Conservation (phyloP, 345 rosid genomes). For the Eucalyptus tenuipes region DNA sequence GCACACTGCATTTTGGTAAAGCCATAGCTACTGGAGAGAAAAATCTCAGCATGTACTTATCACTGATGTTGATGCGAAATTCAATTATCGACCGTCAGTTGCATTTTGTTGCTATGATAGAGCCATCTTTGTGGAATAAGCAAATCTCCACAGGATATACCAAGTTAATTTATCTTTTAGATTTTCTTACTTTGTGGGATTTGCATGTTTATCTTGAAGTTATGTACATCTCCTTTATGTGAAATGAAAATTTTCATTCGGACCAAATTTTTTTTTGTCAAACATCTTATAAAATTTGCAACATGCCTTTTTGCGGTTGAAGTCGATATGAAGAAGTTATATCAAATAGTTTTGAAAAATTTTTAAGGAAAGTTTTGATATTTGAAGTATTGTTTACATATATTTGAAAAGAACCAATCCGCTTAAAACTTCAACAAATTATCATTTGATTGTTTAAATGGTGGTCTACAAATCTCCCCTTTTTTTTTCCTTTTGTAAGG, state of each 20-base stretch:
- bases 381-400: neutral
- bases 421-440: neutral
- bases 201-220: neutral
- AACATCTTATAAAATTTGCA: neutral
- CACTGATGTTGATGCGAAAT: too few species aligned
- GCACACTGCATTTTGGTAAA: too few species aligned
- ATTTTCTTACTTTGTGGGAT: neutral
- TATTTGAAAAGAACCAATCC: neutral
- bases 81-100: rapidly evolving
- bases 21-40: too few species aligned
- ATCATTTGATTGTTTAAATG: neutral
- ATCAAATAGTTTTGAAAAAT: neutral
- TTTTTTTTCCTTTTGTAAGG: neutral
- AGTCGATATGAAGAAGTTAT: neutral
- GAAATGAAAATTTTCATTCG: too few species aligned
- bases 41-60: too few species aligned
- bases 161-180: neutral
- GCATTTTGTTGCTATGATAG: neutral
- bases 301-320: neutral
- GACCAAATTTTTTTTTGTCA: neutral
- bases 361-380: neutral
- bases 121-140: neutral
- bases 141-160: neutral
- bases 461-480: neutral
- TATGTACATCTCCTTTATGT: too few species aligned